These are phyloP conservation scores for Hypomyces rosellus DNA, from an alignment of 2,329 filamentous ascomycete genomes.

Conservation along the genomic window DNA sequence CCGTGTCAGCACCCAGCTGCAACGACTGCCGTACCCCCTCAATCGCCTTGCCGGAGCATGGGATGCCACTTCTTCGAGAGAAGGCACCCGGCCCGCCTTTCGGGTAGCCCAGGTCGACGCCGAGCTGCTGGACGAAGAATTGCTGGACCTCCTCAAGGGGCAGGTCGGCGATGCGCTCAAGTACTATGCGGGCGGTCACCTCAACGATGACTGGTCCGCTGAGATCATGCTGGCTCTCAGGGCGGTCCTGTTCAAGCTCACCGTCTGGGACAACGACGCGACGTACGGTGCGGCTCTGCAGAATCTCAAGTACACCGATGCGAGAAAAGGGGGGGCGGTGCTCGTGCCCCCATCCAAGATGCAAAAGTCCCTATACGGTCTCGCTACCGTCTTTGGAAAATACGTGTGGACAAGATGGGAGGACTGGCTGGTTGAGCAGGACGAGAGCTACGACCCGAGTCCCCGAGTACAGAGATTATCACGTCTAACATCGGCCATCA, in stretches of 20 bases:
- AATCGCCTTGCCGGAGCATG: constrained; percentile 55
- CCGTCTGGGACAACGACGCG: constrained; percentile 93
- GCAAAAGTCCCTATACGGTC: constrained; percentile 80
- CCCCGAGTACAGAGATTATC: constrained; percentile 52
- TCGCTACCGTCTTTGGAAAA: constrained; percentile 78
- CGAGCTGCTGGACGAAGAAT: constrained; percentile 88
- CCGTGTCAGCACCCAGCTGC: constrained; percentile 47
- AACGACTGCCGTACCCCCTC: constrained; percentile 57
- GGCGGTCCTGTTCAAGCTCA: constrained; percentile 83
- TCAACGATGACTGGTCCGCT: constrained; percentile 79
- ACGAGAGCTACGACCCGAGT: constrained; percentile 62
- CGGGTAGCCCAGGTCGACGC: constrained; percentile 95
- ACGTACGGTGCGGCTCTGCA: constrained; percentile 92
- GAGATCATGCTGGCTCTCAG: constrained; percentile 77
- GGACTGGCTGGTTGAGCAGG: constrained; percentile 70
- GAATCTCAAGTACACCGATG: constrained; percentile 85
- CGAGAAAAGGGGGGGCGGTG: constrained; percentile 57
- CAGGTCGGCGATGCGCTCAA: constrained; percentile 86
- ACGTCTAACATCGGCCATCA: constrained; percentile 60
- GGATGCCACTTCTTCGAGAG: constrained; percentile 65
- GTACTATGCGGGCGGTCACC: constrained; percentile 67
- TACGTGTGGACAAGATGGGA: constrained; percentile 94
- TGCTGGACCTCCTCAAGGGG: constrained; percentile 74
- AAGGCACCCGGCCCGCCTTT: constrained; percentile 78
- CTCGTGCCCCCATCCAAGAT: constrained; percentile 65